These are phyloP conservation scores for Zygotorulaspora danielsina DNA, from an alignment of 805 yeast species.

Conservation along the genomic window DNA sequence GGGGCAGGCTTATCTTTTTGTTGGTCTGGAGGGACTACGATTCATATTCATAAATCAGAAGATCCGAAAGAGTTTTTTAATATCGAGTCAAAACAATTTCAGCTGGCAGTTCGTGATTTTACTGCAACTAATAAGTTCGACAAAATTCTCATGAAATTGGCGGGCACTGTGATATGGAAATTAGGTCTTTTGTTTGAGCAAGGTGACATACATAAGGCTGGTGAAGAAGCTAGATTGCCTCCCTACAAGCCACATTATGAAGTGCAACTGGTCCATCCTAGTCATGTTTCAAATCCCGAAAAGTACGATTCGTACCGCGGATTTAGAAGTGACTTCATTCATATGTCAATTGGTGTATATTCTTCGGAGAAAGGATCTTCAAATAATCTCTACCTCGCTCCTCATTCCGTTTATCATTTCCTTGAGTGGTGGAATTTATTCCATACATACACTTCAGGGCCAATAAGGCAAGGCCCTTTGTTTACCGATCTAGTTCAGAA, in stretches of 20 bases:
- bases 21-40: slow-evolving; percentile 53
- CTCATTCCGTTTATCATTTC: slow-evolving; percentile 64
- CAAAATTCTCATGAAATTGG: slow-evolving; percentile 56
- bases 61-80: slow-evolving; percentile 48
- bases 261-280: slow-evolving; percentile 56
- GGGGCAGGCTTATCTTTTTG: slow-evolving; percentile 62
- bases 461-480: slow-evolving; percentile 66
- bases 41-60: slow-evolving; percentile 49
- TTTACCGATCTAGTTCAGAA: slow-evolving; percentile 50
- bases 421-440: slow-evolving; percentile 79
- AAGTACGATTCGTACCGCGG: slow-evolving; percentile 58
- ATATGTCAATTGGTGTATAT: slow-evolving; percentile 43
- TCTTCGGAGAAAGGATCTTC: slow-evolving; percentile 39
- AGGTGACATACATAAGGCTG: slow-evolving; percentile 40
- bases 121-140: slow-evolving; percentile 30
- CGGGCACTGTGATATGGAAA: slow-evolving; percentile 71
- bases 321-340: slow-evolving; percentile 61
- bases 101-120: slow-evolving; percentile 50
- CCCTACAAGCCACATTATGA: slow-evolving; percentile 60
- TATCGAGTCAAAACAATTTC: slow-evolving; percentile 53
- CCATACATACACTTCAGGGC: slow-evolving; percentile 70
- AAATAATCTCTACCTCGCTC: slow-evolving; percentile 70
- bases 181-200: slow-evolving; percentile 72
- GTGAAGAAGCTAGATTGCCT: slow-evolving; percentile 42
- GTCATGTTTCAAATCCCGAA: slow-evolving; percentile 37